Conservation (phyloP, 2,329 filamentous ascomycete species). For the Hypoxylon sp. region DNA sequence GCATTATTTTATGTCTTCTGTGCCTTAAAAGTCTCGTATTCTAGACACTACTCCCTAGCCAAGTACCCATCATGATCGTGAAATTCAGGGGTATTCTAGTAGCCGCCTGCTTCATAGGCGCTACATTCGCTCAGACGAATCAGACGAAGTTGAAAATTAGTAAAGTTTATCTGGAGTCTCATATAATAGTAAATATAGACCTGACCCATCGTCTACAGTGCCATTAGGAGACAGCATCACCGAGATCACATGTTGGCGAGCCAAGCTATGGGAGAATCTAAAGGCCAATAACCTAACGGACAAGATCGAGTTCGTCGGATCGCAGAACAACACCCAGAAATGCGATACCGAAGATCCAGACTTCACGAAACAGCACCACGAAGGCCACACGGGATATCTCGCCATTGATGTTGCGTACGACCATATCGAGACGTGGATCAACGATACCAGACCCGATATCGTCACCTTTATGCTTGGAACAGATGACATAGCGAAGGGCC, state of each 20-base stretch:
- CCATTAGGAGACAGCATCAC: conserved; percentile 63
- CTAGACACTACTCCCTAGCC: neutral
- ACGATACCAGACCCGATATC: conserved; percentile 58
- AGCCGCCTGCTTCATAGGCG: conserved; percentile 26
- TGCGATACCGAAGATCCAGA: conserved; percentile 55
- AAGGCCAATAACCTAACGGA: conserved; percentile 54
- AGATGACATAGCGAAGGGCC: conserved; percentile 58
- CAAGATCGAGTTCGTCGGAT: conserved; percentile 61
- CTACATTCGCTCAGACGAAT: conserved; percentile 32
- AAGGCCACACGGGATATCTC: conserved; percentile 62
- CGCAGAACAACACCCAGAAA: conserved; percentile 57
- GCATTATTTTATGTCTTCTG: neutral
- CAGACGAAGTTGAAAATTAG: conserved; percentile 43
- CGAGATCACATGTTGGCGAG: conserved; percentile 63
- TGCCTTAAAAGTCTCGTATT: neutral
- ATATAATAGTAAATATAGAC: neutral
- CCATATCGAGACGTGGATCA: conserved; percentile 59
- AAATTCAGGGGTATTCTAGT: conserved; percentile 22
- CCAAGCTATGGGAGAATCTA: conserved; percentile 60
- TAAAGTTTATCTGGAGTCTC: conserved; percentile 16
- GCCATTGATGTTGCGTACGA: conserved; percentile 62
- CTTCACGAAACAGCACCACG: conserved; percentile 60
- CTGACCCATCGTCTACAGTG: conserved; percentile 50
- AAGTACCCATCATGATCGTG: conserved; percentile 24
- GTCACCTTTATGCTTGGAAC: conserved; percentile 64